phyloP scores from a whole-genome alignment of 345 rosid species.

The Microthlaspi erraticum region DNA sequence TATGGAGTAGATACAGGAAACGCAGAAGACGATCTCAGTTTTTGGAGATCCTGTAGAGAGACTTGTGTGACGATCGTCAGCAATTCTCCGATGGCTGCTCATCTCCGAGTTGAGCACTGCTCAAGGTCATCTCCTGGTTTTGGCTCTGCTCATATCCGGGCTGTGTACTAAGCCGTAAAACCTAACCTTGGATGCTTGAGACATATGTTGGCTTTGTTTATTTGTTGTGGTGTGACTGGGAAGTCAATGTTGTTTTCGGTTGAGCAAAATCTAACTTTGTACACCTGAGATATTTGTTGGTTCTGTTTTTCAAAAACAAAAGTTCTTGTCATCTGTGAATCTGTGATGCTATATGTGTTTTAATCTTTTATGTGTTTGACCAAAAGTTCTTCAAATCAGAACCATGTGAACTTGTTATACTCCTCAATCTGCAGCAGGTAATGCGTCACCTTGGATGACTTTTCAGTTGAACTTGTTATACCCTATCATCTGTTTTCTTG shows the following conservation, averaged over 20 bases:
- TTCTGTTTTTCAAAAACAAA: neutral
- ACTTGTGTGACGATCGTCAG: neutral
- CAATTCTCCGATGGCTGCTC: neutral
- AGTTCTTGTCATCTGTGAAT: no score
- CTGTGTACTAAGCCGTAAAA: neutral
- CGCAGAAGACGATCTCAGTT: neutral
- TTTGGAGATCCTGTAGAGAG: slow-evolving; percentile 6
- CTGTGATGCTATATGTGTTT: no score
- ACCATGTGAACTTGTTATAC: no score
- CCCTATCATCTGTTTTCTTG: no score
- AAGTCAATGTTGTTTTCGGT: no score
- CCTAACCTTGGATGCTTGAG: neutral
- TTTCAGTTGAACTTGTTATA: no score
- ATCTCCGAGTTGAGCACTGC: neutral
- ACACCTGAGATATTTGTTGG: neutral
- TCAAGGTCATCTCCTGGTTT: neutral
- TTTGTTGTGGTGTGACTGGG: neutral
- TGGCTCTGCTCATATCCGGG: neutral
- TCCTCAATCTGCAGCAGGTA: no score
- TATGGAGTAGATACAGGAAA: neutral
- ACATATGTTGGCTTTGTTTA: neutral
- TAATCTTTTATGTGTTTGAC: no score
- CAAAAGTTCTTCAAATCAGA: no score
- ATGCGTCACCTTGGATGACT: no score
- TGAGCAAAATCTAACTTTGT: neutral